Percentiles rank a stretch among this genome's conserved stretches.
phyloP scores from a whole-genome alignment of 2,329 filamentous ascomycete genomes.

The Alternaria postmessia region DNA sequence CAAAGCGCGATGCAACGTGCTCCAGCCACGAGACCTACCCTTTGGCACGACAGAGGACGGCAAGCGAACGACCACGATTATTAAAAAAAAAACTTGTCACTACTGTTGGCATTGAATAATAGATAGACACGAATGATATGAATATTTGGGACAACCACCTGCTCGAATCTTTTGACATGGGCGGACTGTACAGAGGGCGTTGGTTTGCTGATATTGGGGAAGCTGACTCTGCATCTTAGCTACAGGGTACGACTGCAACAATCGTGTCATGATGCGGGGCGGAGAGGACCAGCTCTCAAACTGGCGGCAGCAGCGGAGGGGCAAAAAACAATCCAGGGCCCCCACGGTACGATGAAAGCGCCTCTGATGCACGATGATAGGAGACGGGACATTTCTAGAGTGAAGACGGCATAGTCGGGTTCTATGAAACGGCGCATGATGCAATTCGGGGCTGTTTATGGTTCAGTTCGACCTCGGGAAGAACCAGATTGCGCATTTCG shows the following conservation, averaged over 20 bases:
- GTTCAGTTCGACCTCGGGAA: conserved; percentile 34
- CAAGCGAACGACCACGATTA: neutral
- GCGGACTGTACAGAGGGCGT: neutral
- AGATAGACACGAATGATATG: conserved; percentile 22
- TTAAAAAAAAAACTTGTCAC: neutral
- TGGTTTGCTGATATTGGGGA: neutral
- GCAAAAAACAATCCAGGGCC: conserved; percentile 11
- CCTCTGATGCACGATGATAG: conserved; percentile 9
- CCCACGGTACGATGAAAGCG: conserved; percentile 3
- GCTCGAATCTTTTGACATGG: neutral
- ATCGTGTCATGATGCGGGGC: conserved; percentile 1
- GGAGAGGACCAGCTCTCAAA: conserved; percentile 6
- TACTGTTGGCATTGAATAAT: conserved; percentile 1
- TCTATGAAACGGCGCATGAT: conserved; percentile 13
- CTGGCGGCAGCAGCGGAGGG: conserved; percentile 34
- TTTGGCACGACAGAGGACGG: conserved; percentile 1
- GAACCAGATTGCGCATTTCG: conserved; percentile 35
- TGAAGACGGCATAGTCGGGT: conserved; percentile 20
- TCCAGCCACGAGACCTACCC: conserved; percentile 5
- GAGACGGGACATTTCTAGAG: conserved; percentile 20
- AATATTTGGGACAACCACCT: neutral
- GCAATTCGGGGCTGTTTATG: conserved; percentile 24
- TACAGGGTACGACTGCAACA: neutral
- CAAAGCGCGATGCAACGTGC: conserved; percentile 1
- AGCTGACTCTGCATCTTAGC: neutral